Evolutionary conservation across 345 rosid genomes (phyloP), one percentile per base, ranked within the genome.

Genomic region (Combretum micranthum): DNA sequence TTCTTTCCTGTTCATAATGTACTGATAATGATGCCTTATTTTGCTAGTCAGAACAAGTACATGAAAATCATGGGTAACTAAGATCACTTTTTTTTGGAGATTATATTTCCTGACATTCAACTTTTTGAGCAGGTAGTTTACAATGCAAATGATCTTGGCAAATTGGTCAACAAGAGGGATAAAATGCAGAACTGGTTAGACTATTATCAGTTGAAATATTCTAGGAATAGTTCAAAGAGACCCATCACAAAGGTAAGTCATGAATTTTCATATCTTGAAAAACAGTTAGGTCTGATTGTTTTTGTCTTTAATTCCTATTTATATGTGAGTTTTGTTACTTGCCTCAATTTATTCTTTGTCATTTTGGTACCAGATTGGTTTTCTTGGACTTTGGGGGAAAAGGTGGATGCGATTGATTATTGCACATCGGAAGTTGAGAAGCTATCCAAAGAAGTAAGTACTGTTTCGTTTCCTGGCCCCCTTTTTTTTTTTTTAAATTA

Each of bases 171-270:
- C 53, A 80, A 79, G 77, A 89, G 69, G 80, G 69, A 80, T 63
- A 83, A 56, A 20, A 49, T 72, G 76, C 89, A 79, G 76, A 92
- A 92, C 59, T 88, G 97, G 97, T 88, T 84, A 44, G 98, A 79
- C 65, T 93, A 83, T 56, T 77, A 84, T 64, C 85, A 93, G 69
- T 75, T 77, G 25, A 93, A 80, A 69, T 79, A 67, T 70, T 52
- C 80, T 20, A 73, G 96, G 70, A 79, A 79, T 47, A 72, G 63
- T 62, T 56, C 80, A 19, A 67, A 69, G 61, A 76, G 71, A 68
- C 97, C 91, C 9, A 6, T 51, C 3, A 77, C 56, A 26, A 93
- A 93, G 97, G 97, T 92, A 77, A 15, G 15, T n/a, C 12, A 53
- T 52, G 62, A 16, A 47, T 10, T 21, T 48, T 19, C 19, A 22